A percentile compares a stretch with the other conserved stretches of the same genome.
These are phyloP conservation scores for Magnusiomyces magnusii DNA, from an alignment of 1,139 yeast species.

Conservation along the genomic window DNA sequence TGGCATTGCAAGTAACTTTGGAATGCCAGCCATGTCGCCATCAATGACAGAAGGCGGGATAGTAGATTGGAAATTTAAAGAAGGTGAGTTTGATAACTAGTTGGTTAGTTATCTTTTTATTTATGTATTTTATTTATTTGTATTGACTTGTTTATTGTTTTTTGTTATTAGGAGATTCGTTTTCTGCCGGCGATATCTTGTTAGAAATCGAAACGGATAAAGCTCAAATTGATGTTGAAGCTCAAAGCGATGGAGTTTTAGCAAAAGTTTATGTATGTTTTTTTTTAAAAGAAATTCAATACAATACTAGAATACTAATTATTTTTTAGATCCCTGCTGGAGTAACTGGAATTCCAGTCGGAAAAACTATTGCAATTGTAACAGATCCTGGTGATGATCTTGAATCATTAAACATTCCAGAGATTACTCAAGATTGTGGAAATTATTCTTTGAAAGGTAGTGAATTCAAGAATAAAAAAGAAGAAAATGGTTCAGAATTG, in stretches of 20 bases:
- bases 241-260: constrained; percentile 82
- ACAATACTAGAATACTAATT: neutral
- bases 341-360: constrained; percentile 73
- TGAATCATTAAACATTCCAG: constrained; percentile 56
- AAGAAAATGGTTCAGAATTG: too few species aligned
- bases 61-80: constrained; percentile 83
- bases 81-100: constrained; percentile 39
- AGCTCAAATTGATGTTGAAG: constrained; percentile 90
- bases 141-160: neutral
- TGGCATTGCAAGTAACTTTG: constrained; percentile 50
- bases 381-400: constrained; percentile 89
- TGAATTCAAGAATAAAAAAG: neutral
- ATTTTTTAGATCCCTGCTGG: constrained; percentile 45
- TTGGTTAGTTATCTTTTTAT: neutral
- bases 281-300: too few species aligned
- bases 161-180: constrained; percentile 40
- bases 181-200: constrained; percentile 76
- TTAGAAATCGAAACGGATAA: constrained; percentile 91
- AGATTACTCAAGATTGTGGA: constrained; percentile 32
- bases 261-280: constrained; percentile 57
- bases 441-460: neutral
- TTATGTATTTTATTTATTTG: too few species aligned
- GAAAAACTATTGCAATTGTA: constrained; percentile 74
- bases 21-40: constrained; percentile 99
- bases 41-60: constrained; percentile 98